Conservation (phyloP, 1,139 yeast genomes). For the Lodderomyces elongisporus region DNA sequence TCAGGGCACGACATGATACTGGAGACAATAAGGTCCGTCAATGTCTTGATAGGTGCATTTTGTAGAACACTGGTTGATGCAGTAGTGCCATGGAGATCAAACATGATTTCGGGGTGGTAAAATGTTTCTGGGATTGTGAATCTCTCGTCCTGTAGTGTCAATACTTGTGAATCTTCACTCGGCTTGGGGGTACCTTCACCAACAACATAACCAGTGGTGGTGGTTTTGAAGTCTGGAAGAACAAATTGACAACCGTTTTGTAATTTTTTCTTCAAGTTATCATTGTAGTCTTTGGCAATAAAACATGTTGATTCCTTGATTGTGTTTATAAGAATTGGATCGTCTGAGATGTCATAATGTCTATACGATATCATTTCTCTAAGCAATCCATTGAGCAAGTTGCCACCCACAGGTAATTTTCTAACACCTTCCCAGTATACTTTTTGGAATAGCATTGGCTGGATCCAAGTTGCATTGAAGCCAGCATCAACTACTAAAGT, state of each 20-base stretch:
- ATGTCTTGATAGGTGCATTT: slow-evolving; percentile 59
- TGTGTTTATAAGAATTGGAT: slow-evolving; percentile 75
- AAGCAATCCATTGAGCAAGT: slow-evolving; percentile 72
- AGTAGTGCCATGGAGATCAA: slow-evolving; percentile 29
- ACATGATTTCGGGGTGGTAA: slow-evolving; percentile 74
- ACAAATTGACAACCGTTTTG: slow-evolving; percentile 55
- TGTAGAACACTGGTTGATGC: slow-evolving; percentile 31
- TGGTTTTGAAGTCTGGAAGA: slow-evolving; percentile 81
- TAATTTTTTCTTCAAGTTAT: slow-evolving; percentile 41
- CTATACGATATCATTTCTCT: slow-evolving; percentile 84
- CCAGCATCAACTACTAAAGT: slow-evolving; percentile 85
- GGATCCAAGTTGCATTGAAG: slow-evolving; percentile 78
- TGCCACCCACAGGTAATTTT: slow-evolving; percentile 79
- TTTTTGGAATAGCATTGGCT: slow-evolving; percentile 77
- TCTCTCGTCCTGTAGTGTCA: slow-evolving; percentile 73
- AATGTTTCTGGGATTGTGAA: slow-evolving; percentile 83
- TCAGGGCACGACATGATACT: slow-evolving; percentile 70
- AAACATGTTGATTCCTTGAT: slow-evolving; percentile 81
- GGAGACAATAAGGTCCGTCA: slow-evolving; percentile 73
- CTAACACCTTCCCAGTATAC: slow-evolving; percentile 76
- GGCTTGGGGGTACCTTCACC: slow-evolving; percentile 13
- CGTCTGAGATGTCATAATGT: slow-evolving; percentile 91
- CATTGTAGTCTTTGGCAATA: slow-evolving; percentile 62
- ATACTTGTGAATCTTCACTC: slow-evolving; percentile 52
- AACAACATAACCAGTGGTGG: slow-evolving; percentile 59